Percentiles rank a stretch among this genome's conserved stretches.
These are phyloP conservation scores for Boletus eberwhitei DNA, from an alignment of 768 basidiomycete genomes.

Conservation along the genomic window DNA sequence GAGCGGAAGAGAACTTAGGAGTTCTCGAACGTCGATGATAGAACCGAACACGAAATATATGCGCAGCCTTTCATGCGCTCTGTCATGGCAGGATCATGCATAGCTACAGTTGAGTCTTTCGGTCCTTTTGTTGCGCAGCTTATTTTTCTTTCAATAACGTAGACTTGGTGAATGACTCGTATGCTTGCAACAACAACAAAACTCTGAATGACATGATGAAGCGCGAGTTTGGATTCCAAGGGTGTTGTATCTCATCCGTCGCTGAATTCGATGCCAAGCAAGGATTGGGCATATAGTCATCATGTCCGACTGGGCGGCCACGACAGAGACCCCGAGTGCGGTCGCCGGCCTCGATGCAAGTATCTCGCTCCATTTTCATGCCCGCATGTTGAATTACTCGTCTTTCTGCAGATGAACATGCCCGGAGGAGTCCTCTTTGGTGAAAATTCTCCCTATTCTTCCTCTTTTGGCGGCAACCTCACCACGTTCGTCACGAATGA, in stretches of 20 bases:
- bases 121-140: not conserved
- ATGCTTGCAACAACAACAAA: not conserved
- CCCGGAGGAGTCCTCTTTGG: not conserved
- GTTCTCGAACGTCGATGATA: not conserved
- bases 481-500: constrained; percentile 27
- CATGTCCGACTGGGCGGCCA: not conserved
- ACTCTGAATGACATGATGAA: not conserved
- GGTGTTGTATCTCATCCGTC: not conserved
- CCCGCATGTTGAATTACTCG: not conserved
- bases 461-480: constrained; percentile 45
- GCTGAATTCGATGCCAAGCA: not conserved
- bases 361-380: not conserved
- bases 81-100: not conserved
- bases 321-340: not conserved
- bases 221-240: not conserved
- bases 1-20: not conserved
- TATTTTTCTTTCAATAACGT: not conserved
- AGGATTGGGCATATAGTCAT: not conserved
- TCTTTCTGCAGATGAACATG: not conserved
- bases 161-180: not conserved
- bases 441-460: not conserved
- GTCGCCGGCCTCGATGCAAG: not conserved
- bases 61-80: not conserved
- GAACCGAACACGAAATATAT: not conserved
- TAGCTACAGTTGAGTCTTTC: not conserved